phyloP scores from a whole-genome alignment of 768 basidiomycete species.

The Baorangia bicolor region DNA sequence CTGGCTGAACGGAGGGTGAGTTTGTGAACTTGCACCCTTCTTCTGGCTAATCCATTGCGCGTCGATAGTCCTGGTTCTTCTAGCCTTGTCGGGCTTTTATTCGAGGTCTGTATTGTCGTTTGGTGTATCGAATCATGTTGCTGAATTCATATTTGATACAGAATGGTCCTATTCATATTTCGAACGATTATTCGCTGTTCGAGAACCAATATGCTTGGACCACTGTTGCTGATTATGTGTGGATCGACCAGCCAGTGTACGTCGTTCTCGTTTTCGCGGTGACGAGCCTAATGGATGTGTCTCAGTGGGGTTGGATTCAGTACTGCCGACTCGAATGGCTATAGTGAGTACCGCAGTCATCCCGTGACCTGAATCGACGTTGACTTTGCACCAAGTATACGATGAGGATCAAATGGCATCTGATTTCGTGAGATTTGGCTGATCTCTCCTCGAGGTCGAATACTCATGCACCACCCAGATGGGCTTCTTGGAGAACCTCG shows the following conservation, averaged over 20 bases:
- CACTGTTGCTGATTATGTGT: constrained; percentile 62
- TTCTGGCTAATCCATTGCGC: background rate
- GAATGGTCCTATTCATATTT: constrained; percentile 70
- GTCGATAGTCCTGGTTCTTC: constrained; percentile 61
- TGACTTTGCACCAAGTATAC: constrained; percentile 37
- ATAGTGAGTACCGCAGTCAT: constrained; percentile 40
- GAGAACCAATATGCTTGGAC: constrained; percentile 60
- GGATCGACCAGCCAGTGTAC: constrained; percentile 72
- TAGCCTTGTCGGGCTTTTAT: constrained; percentile 60
- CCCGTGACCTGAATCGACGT: background rate
- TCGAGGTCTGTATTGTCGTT: constrained; percentile 48
- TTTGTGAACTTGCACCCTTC: background rate
- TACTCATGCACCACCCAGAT: constrained; percentile 42
- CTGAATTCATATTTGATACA: constrained; percentile 22
- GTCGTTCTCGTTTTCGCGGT: constrained; percentile 8
- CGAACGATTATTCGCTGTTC: constrained; percentile 46
- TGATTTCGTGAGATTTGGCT: constrained; percentile 40
- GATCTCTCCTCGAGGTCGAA: background rate
- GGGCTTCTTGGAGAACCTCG: constrained; percentile 68
- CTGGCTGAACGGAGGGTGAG: constrained; percentile 73
- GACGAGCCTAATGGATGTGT: constrained; percentile 2
- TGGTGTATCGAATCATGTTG: background rate
- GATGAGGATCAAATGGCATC: constrained; percentile 66
- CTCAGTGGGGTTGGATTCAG: constrained; percentile 59
- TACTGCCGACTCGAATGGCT: constrained; percentile 61